Base-by-base conservation (phyloP, 257 asterid genomes). In the Echites panduratus region DNA sequence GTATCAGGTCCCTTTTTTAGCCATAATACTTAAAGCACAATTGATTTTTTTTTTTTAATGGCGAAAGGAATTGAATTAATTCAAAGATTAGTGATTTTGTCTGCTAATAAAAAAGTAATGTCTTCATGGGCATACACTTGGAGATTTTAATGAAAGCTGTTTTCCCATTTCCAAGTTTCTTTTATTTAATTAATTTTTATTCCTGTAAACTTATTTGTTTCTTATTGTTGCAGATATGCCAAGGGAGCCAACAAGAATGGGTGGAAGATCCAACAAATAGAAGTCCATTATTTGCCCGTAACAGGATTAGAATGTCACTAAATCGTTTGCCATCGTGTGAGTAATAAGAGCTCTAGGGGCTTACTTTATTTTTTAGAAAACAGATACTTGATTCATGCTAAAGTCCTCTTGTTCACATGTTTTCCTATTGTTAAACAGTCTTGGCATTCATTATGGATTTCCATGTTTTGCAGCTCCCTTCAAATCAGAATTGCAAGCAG, bases 221-320 rank as follows among this genome's bases (percentile, higher is more conserved):
- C 72, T 69, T 70, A 16, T 62, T 73, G 70, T 78, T 83, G 80
- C 89, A 94, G 97, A 86, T 91, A 78, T 94, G 97, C 75, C 81
- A 63, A 75, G 86, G 80, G 70, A 84, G 79, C 71, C 82, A 86
- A 82, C 97, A 82, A 78, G 85, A 82, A 74, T 94, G 97, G 96
- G 93, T 94, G 73, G 99, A 91, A 82, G 99, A 94, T 85, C 98
- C 98, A 48, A 91, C 98, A 29, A 94, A 94, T 71, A 82, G 66
- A 82, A 94, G 88, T 75, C 76, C 84, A 58, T 56, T 86, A 65
- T 94, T 87, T 79, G 85, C 87, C 79, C 98, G 99, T 78, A 94
- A 94, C 75, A 85, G 97, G 87, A 94, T 94, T 88, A 86, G 99
- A 75, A 83, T 85, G 86, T 81, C 86, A 65, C 76, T 94, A 76